Percentiles rank a stretch among this genome's conserved stretches.
phyloP scores from a whole-genome alignment of 2,329 filamentous ascomycete species.

The Rosellinia necatrix region DNA sequence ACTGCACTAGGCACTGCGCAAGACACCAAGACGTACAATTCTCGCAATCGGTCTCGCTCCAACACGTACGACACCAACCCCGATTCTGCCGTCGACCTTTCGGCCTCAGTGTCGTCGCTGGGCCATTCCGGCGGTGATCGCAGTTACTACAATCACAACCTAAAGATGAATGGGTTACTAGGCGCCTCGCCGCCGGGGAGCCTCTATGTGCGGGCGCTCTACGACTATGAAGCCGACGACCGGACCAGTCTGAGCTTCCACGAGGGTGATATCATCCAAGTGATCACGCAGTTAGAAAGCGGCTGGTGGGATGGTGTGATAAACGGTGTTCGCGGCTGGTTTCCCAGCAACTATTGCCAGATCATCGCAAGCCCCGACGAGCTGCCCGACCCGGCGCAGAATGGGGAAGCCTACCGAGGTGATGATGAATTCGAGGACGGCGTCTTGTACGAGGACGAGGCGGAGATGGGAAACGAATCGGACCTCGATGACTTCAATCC shows the following conservation, averaged over 20 bases:
- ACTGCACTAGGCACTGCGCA: slow-evolving; percentile 52
- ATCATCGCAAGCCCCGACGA: slow-evolving; percentile 80
- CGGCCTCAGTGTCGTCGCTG: slow-evolving; percentile 42
- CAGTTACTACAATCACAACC: slow-evolving; percentile 38
- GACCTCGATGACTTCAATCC: slow-evolving; percentile 64
- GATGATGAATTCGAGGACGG: slow-evolving; percentile 68
- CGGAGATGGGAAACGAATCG: slow-evolving; percentile 69
- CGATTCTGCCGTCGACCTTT: slow-evolving; percentile 40
- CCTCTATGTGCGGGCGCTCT: slow-evolving; percentile 93
- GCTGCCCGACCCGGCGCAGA: slow-evolving; percentile 64
- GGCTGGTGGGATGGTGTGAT: slow-evolving; percentile 99
- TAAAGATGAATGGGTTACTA: slow-evolving; percentile 64
- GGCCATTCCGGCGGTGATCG: slow-evolving; percentile 41
- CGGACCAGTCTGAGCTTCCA: slow-evolving; percentile 95
- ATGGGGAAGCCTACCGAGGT: slow-evolving; percentile 57
- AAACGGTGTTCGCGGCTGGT: slow-evolving; percentile 96
- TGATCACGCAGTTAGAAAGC: slow-evolving; percentile 96
- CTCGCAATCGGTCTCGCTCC: slow-evolving; percentile 40
- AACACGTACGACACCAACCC: slow-evolving; percentile 37
- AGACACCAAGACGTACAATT: slow-evolving; percentile 44
- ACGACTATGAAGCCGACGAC: slow-evolving; percentile 98
- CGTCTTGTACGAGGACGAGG: slow-evolving; percentile 68
- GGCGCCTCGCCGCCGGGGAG: slow-evolving; percentile 65
- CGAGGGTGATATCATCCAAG: slow-evolving; percentile 96
- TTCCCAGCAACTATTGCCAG: slow-evolving; percentile 98